Conservation (phyloP, 768 basidiomycete genomes). For the Crassisporium funariophilum region DNA sequence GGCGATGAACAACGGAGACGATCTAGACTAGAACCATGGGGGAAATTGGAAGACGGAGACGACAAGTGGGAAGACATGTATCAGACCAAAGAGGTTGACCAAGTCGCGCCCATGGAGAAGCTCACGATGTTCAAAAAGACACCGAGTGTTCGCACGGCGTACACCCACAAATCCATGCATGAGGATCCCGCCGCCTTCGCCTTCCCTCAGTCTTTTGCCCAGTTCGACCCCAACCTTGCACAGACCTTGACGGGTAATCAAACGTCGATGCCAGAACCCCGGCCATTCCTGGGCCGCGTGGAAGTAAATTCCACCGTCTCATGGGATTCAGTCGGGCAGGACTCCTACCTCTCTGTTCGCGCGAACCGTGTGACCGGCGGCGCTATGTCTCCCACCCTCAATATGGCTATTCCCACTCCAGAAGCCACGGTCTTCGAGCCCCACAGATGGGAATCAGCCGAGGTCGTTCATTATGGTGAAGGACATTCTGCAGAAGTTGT, state of each 20-base stretch:
- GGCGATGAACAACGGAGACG: slow-evolving; percentile 45
- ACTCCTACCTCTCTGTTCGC: slow-evolving; percentile 52
- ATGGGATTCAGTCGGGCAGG: slow-evolving; percentile 56
- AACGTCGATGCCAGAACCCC: slow-evolving; percentile 35
- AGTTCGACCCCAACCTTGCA: slow-evolving; percentile 59
- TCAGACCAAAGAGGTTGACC: slow-evolving; percentile 43
- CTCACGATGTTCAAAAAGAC: slow-evolving; percentile 71
- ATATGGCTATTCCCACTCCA: slow-evolving; percentile 65
- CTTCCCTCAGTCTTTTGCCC: slow-evolving; percentile 52
- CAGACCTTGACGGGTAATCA: slow-evolving; percentile 48
- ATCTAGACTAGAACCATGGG: slow-evolving; percentile 56
- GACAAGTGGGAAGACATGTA: slow-evolving; percentile 49
- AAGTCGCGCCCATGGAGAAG: slow-evolving; percentile 56
- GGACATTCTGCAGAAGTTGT: slow-evolving; percentile 32
- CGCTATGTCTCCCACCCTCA: slow-evolving; percentile 51
- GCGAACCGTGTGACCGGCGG: slow-evolving; percentile 41
- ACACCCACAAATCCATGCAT: slow-evolving; percentile 50
- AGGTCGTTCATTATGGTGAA: slow-evolving; percentile 52
- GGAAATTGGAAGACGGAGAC: slow-evolving; percentile 54
- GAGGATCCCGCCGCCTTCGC: slow-evolving; percentile 35
- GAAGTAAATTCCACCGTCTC: slow-evolving; percentile 46
- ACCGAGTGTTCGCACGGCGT: slow-evolving; percentile 55
- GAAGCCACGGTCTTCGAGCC: slow-evolving; percentile 47
- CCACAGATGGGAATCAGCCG: slow-evolving; percentile 73
- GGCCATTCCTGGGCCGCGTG: slow-evolving; percentile 46